These are phyloP conservation scores for Cyamopsis tetragonoloba DNA, from an alignment of 306 rosid genomes.

Conservation along the genomic window DNA sequence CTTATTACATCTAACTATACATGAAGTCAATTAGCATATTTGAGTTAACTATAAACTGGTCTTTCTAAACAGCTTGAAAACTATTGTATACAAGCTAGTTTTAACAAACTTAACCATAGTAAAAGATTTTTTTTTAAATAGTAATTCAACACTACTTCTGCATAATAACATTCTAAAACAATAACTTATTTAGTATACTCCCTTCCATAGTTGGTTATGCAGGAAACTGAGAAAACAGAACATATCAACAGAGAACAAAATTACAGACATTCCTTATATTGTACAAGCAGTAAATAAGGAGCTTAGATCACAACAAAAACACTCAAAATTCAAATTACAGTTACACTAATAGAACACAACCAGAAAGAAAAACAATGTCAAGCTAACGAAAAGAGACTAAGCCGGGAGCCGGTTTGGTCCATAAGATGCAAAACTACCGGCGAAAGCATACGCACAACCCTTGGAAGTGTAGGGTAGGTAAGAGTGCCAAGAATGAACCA, in stretches of 20 bases:
- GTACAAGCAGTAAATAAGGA: slow-evolving; percentile 25
- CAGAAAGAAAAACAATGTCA: neutral
- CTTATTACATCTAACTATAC: too few relatives aligned
- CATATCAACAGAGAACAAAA: slow-evolving; percentile 12
- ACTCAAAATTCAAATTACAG: slow-evolving; percentile 16
- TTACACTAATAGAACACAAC: slow-evolving; percentile 14
- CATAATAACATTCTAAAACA: too few relatives aligned
- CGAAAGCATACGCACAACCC: slow-evolving; percentile 35
- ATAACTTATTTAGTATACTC: neutral
- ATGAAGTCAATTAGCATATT: too few relatives aligned
- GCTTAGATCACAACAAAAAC: neutral
- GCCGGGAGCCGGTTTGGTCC: slow-evolving; percentile 22
- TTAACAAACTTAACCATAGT: too few relatives aligned
- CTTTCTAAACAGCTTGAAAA: too few relatives aligned
- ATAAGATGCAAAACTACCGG: slow-evolving; percentile 30
- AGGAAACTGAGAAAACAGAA: slow-evolving; percentile 19
- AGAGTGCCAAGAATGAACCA: slow-evolving; percentile 84
- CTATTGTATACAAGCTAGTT: too few relatives aligned
- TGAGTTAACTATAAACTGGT: too few relatives aligned
- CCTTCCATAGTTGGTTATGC: neutral
- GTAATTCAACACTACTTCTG: too few relatives aligned
- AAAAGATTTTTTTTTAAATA: too few relatives aligned
- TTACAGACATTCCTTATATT: slow-evolving; percentile 13
- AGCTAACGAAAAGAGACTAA: slow-evolving; percentile 29
- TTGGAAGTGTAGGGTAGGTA: slow-evolving; percentile 69